Base-by-base conservation (phyloP, 495 filamentous ascomycete species). In the Xylaria venustula region DNA sequence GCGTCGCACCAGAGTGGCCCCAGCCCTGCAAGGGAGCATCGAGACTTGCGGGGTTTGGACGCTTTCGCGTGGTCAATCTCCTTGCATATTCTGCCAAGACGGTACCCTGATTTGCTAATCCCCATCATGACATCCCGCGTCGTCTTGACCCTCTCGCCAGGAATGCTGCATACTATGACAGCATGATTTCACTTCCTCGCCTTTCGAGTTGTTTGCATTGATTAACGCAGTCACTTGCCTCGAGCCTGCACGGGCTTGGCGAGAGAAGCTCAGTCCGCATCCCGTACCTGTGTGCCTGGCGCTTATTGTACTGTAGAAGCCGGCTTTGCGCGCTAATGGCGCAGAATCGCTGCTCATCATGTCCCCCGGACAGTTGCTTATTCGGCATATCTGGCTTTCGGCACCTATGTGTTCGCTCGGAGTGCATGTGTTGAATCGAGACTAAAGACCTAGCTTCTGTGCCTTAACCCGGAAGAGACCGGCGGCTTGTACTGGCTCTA, bases 191-290 rank as follows among this genome's bases (percentile, higher is more conserved):
- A 32, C 54, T 19, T 37, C 49, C 22, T 37, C 50, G 42, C 58
- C 28, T 40, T 61, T 54, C 49, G 50, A 61, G 50, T 50, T 47
- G 54, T 61, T 54, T 48, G 50, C 58, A 61, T 54, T 54, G 49
- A 54, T 61, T 54, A 47, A 54, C 19, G 30, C 23, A 51, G 49
- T 61, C 58, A 60, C 26, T 45, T 61, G 50, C 41, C 58, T 54
- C 50, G 30, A 26, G 42, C 12, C 22, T 37, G 15, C 20, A 25
- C 22, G 23, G 49, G 23, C 58, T 47, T 54, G 37, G 36, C 47
- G 57, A 50, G 8, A 47, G 19, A 40, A 41, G n/a, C 8, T 52
- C 41, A 22, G 42, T 48, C 42, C 30, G 41, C 37, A 30, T 22
- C 56, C 42, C 30, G 41, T 48, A 30, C 32, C 56, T 37, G 28